Conservation (phyloP, 2,329 filamentous ascomycete genomes). For the Rhynchosporium secalis region DNA sequence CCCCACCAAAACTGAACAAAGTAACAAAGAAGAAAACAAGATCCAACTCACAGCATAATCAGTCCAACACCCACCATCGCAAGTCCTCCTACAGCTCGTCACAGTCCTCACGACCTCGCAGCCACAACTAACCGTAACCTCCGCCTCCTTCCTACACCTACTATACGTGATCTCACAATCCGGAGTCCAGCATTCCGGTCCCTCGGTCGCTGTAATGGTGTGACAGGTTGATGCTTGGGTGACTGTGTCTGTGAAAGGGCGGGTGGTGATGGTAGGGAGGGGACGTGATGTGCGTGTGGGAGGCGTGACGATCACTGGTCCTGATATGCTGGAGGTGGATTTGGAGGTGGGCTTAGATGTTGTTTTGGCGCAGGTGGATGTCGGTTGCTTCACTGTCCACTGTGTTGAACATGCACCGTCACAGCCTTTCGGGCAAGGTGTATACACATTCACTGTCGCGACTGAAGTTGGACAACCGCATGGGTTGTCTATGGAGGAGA, state of each 20-base stretch:
- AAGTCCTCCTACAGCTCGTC: conserved; percentile 26
- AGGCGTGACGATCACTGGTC: neutral
- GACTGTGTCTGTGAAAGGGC: neutral
- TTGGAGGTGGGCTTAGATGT: neutral
- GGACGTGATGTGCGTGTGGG: neutral
- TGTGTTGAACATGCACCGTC: conserved; percentile 22
- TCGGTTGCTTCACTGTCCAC: neutral
- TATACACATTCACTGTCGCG: conserved; percentile 29
- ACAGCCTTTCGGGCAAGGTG: conserved; percentile 28
- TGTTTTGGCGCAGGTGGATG: neutral
- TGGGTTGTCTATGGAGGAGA: conserved; percentile 26
- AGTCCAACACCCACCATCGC: conserved; percentile 25
- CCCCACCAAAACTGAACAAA: neutral
- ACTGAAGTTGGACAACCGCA: conserved; percentile 34
- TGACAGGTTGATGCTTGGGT: conserved; percentile 13
- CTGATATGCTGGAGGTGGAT: neutral
- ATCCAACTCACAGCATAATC: conserved; percentile 12
- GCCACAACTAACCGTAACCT: conserved; percentile 23
- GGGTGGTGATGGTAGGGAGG: neutral
- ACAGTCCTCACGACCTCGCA: conserved; percentile 21
- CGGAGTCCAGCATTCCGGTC: conserved; percentile 18
- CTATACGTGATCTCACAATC: conserved; percentile 15
- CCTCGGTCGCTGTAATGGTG: conserved; percentile 23
- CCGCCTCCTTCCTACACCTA: conserved; percentile 7
- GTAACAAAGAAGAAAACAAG: neutral